These are phyloP conservation scores for Hypoxylon sp. DNA, from an alignment of 2,329 filamentous ascomycete species.

Conservation along the genomic window DNA sequence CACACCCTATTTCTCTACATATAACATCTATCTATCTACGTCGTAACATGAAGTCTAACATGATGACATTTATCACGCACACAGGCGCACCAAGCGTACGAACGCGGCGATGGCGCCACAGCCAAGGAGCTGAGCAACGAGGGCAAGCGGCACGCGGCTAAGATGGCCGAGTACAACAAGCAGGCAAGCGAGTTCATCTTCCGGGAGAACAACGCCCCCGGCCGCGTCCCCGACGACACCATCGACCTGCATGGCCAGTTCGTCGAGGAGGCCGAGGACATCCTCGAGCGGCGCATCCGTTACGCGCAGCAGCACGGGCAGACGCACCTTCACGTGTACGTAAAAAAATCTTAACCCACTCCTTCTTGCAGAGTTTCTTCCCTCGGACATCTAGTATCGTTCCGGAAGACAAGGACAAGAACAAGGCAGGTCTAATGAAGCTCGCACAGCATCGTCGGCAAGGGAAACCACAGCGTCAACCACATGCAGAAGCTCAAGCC, in stretches of 20 bases:
- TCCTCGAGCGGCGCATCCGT: slow-evolving; percentile 87
- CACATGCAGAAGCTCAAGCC: slow-evolving; percentile 96
- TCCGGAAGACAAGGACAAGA: no score
- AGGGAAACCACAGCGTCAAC: slow-evolving; percentile 86
- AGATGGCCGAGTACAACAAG: slow-evolving; percentile 90
- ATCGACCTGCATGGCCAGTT: slow-evolving; percentile 96
- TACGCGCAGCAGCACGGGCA: slow-evolving; percentile 82
- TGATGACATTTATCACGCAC: slow-evolving; percentile 10
- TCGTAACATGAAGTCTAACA: slow-evolving; percentile 5
- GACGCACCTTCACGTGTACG: slow-evolving; percentile 85
- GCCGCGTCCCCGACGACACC: slow-evolving; percentile 81
- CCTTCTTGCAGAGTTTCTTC: no score
- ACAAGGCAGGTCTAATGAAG: background rate
- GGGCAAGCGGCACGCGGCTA: slow-evolving; percentile 82
- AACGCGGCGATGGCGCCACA: slow-evolving; percentile 82
- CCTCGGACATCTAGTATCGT: no score
- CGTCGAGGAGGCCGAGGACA: slow-evolving; percentile 94
- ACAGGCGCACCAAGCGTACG: slow-evolving; percentile 84
- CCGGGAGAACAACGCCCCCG: slow-evolving; percentile 89
- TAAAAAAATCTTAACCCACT: no score
- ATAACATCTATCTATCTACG: background rate
- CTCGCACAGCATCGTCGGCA: slow-evolving; percentile 81
- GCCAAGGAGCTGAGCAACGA: slow-evolving; percentile 89
- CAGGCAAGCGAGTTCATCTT: slow-evolving; percentile 96
- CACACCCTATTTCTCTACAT: background rate